A percentile compares a stretch with the other conserved stretches of the same genome.
Evolutionary conservation across 805 yeast species (phyloP).

Genomic region (Wickerhamiella sergipiensis): DNA sequence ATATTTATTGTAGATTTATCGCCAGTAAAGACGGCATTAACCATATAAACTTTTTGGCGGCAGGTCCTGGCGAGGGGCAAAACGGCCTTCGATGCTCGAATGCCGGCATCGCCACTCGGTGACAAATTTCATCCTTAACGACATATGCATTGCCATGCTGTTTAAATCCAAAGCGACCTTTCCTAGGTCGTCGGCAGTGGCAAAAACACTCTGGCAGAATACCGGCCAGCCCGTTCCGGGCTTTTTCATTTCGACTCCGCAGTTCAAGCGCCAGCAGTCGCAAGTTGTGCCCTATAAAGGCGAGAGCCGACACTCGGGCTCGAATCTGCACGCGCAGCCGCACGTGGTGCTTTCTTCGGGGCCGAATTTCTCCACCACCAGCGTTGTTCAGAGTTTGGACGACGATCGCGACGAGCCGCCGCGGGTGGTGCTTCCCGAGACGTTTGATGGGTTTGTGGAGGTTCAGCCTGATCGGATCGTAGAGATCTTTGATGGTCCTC

Average conservation of each 20-base stretch:
- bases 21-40: not conserved
- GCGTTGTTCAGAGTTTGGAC: not conserved
- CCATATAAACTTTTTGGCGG: not conserved
- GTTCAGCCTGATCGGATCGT: too few relatives aligned
- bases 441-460: not conserved
- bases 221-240: conserved; percentile 22
- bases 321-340: conserved; percentile 4
- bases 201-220: conserved; percentile 18
- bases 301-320: conserved; percentile 11
- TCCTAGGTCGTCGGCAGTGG: conserved; percentile 27
- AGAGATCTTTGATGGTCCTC: too few relatives aligned
- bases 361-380: not conserved
- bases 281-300: conserved; percentile 19
- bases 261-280: conserved; percentile 27
- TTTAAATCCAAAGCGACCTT: conserved; percentile 27
- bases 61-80: not conserved
- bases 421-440: not conserved
- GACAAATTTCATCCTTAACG: not conserved
- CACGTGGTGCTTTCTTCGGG: conserved; percentile 1
- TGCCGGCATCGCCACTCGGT: not conserved
- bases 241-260: conserved; percentile 29
- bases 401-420: conserved; percentile 5
- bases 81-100: not conserved
- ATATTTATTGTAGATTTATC: not conserved
- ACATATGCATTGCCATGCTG: conserved; percentile 18